These are phyloP conservation scores for Phytopythium montanum DNA, from an alignment of 352 stramenopile genomes.

Conservation along the genomic window DNA sequence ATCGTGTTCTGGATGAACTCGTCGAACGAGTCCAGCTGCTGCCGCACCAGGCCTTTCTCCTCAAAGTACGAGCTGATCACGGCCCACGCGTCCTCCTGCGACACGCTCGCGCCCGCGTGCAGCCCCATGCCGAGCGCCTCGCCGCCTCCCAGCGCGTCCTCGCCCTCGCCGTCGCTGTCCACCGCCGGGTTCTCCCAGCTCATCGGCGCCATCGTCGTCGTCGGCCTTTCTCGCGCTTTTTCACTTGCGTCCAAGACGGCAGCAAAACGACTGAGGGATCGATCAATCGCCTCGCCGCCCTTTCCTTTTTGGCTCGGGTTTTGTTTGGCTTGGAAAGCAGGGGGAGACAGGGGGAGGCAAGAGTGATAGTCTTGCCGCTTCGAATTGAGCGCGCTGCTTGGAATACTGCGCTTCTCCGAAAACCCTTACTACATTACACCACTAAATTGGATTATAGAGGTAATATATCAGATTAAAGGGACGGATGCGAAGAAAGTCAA, in stretches of 20 bases:
- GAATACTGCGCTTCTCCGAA: not conserved
- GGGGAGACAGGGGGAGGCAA: not conserved
- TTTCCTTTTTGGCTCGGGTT: slow-evolving; percentile 5
- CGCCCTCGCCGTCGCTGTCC: slow-evolving; percentile 54
- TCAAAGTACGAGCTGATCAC: slow-evolving; percentile 99
- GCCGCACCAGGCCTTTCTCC: slow-evolving; percentile 99
- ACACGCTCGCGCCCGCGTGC: slow-evolving; percentile 82
- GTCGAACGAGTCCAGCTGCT: slow-evolving; percentile 99
- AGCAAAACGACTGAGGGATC: slow-evolving; percentile 26
- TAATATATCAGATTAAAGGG: not conserved
- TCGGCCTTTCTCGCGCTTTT: not conserved
- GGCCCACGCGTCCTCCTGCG: slow-evolving; percentile 98
- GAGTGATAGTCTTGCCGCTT: not conserved
- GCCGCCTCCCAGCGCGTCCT: slow-evolving; percentile 16
- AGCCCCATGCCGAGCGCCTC: slow-evolving; percentile 35
- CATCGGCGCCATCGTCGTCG: slow-evolving; percentile 25
- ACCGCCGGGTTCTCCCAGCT: slow-evolving; percentile 61
- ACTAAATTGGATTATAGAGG: too few relatives aligned
- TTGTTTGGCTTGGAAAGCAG: slow-evolving; percentile 4
- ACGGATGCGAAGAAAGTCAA: not conserved
- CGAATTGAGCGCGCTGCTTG: not conserved
- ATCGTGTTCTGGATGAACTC: slow-evolving; percentile 99
- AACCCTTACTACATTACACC: not conserved
- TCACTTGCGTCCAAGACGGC: slow-evolving; percentile 7
- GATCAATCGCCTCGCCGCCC: too few relatives aligned